A percentile compares a stretch with the other conserved stretches of the same genome.
Conservation (phyloP, 1,284 basidiomycete genomes). For the Stygiomarasmius scandens region DNA sequence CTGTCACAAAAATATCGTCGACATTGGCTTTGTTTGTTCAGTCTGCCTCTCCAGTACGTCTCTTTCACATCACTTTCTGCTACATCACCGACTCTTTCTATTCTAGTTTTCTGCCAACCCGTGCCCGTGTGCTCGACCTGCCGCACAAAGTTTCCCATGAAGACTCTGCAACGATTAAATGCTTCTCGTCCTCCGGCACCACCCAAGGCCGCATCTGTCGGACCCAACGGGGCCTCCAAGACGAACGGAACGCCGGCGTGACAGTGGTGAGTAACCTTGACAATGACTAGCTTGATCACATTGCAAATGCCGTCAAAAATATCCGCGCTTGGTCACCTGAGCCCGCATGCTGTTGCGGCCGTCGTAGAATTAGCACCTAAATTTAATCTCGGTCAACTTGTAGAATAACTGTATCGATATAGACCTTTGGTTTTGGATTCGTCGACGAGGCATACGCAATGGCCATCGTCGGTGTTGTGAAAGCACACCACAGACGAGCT, state of each 20-base stretch:
- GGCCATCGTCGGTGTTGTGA: slow-evolving; percentile 82
- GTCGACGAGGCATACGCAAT: slow-evolving; percentile 63
- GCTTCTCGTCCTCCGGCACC: slow-evolving; percentile 44
- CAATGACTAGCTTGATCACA: slow-evolving; percentile 24
- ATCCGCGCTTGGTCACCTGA: slow-evolving; percentile 36
- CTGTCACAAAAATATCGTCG: slow-evolving; percentile 96
- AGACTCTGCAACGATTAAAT: slow-evolving; percentile 81
- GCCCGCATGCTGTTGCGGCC: slow-evolving; percentile 30
- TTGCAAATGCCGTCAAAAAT: slow-evolving; percentile 55
- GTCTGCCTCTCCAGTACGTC: slow-evolving; percentile 90
- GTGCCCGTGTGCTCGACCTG: slow-evolving; percentile 94
- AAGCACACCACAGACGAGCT: slow-evolving; percentile 78
- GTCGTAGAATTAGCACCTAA: slow-evolving; percentile 52
- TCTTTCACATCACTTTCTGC: slow-evolving; percentile 7
- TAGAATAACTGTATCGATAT: background rate
- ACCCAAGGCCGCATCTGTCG: background rate
- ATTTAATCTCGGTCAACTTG: background rate
- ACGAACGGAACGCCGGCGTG: background rate
- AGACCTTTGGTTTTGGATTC: slow-evolving; percentile 57
- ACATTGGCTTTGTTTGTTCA: slow-evolving; percentile 97
- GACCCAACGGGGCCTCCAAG: background rate
- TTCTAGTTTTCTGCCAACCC: slow-evolving; percentile 86
- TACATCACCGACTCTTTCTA: slow-evolving; percentile 15
- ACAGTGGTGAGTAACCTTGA: too few relatives aligned
- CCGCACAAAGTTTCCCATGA: slow-evolving; percentile 92